A percentile compares a stretch with the other conserved stretches of the same genome.
Conservation (phyloP, 495 filamentous ascomycete species). For the Penicillium nucicola region DNA sequence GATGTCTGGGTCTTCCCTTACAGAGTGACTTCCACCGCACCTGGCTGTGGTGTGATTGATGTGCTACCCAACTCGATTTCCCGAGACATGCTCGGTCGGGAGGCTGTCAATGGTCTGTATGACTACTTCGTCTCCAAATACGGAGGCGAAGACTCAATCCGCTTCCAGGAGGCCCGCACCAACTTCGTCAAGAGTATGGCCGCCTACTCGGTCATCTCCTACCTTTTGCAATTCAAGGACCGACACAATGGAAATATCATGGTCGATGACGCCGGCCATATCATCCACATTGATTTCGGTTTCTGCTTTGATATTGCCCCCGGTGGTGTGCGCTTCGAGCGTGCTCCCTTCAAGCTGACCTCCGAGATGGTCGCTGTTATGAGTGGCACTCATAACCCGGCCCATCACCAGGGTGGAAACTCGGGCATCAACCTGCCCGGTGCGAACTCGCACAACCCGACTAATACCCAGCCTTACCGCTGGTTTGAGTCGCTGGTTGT, state of each 20-base stretch:
- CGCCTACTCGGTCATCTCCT: constrained; percentile 98
- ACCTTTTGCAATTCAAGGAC: constrained; percentile 97
- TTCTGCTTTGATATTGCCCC: constrained; percentile 99
- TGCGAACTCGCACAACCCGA: constrained; percentile 42
- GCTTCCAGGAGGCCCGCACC: constrained; percentile 90
- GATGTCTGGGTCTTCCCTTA: constrained; percentile 98
- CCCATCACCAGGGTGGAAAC: constrained; percentile 23
- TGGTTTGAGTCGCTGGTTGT: constrained; percentile 96
- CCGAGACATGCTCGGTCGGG: constrained; percentile 95
- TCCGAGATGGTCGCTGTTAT: constrained; percentile 97
- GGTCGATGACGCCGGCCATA: constrained; percentile 94
- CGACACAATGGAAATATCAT: constrained; percentile 99
- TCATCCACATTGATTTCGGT: constrained; percentile 98
- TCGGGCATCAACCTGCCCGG: constrained; percentile 32
- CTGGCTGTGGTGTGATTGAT: constrained; percentile 97
- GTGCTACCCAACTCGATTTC: constrained; percentile 97
- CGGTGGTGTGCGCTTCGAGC: constrained; percentile 93
- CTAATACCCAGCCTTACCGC: constrained; percentile 79
- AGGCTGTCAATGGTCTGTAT: constrained; percentile 95
- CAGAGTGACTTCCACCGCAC: constrained; percentile 95
- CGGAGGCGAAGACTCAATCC: constrained; percentile 88
- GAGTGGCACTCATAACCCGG: constrained; percentile 65
- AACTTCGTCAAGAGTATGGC: constrained; percentile 99
- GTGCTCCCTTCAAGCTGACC: constrained; percentile 97
- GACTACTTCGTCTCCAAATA: constrained; percentile 98